Conservation (phyloP, 257 asterid species). For the Lavandula angustifolia region DNA sequence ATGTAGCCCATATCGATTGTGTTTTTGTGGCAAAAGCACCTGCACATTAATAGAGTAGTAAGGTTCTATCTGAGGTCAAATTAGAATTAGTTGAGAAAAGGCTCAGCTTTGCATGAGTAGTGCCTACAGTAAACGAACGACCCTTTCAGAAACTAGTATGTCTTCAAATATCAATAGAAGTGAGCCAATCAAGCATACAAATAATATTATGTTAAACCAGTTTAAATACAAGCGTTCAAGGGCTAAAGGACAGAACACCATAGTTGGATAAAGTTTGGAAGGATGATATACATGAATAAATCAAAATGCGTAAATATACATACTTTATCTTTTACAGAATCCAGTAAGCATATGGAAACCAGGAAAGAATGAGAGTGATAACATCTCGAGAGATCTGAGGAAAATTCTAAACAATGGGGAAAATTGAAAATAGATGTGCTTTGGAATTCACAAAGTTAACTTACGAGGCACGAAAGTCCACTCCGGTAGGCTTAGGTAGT, state of each 20-base stretch:
- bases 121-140: neutral
- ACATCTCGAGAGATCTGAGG: neutral
- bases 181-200: neutral
- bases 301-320: neutral
- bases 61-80: neutral
- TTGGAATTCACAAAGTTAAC: conserved; percentile 37
- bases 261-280: neutral
- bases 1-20: conserved; percentile 93
- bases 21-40: conserved; percentile 95
- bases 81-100: neutral
- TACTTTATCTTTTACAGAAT: neutral
- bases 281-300: neutral
- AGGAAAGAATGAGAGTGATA: neutral
- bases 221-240: neutral
- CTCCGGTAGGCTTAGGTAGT: conserved; percentile 94
- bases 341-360: conserved; percentile 7
- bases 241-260: neutral
- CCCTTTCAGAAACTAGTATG: conserved; percentile 14
- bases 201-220: neutral
- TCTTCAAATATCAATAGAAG: neutral
- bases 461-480: conserved; percentile 97
- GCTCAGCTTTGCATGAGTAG: neutral
- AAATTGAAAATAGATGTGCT: conserved; percentile 8
- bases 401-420: neutral
- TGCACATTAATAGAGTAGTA: conserved; percentile 33